Conservation (phyloP, 2,329 filamentous ascomycete species). For the Phaeosphaeria sp. region DNA sequence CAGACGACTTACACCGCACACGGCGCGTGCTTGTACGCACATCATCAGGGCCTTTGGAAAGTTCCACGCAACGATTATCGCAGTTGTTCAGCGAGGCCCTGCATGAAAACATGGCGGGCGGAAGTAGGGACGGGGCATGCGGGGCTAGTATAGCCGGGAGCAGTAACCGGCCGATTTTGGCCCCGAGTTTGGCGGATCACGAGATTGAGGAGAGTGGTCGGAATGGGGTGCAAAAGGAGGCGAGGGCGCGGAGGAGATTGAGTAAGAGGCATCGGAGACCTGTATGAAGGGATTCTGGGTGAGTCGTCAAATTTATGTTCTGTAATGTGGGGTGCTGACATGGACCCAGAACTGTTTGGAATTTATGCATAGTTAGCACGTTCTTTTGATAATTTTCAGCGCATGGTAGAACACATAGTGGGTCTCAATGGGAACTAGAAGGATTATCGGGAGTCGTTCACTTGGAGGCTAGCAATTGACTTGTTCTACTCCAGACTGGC, state of each 20-base stretch:
- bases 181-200: slow-evolving; percentile 15
- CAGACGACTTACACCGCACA: slow-evolving; percentile 25
- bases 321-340: too few species aligned
- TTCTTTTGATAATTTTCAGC: too few species aligned
- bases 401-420: too few species aligned
- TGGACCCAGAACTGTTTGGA: too few species aligned
- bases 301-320: too few species aligned
- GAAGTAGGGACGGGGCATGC: neutral
- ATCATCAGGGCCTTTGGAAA: slow-evolving; percentile 12
- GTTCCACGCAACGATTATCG: slow-evolving; percentile 10
- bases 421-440: too few species aligned
- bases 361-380: too few species aligned
- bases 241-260: slow-evolving; percentile 16
- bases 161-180: slow-evolving; percentile 25
- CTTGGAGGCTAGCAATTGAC: too few species aligned
- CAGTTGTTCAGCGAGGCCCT: neutral
- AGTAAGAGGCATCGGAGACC: slow-evolving; percentile 31
- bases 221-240: slow-evolving; percentile 9
- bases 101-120: neutral
- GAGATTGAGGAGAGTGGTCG: slow-evolving; percentile 11
- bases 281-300: neutral
- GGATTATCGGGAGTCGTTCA: too few species aligned
- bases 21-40: slow-evolving; percentile 28
- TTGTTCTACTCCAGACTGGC: too few species aligned
- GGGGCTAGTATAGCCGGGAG: slow-evolving; percentile 29